Base-by-base conservation (phyloP, 2,329 filamentous ascomycete genomes). In the Cladorrhinum sp. region DNA sequence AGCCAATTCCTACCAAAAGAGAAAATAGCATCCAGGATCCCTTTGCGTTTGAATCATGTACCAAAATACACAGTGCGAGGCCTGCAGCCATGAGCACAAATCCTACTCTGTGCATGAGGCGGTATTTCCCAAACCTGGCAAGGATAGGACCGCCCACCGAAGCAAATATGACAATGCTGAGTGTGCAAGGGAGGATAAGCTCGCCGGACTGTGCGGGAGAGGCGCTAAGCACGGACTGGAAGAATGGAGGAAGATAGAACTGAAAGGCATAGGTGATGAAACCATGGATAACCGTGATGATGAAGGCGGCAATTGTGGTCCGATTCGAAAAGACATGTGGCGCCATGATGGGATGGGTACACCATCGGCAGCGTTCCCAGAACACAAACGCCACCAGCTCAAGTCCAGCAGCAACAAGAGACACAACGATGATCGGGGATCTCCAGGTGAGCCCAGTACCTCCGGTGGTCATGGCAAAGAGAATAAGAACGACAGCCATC, bases 161-260 rank as follows among this genome's bases (percentile, higher is more conserved):
- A 8, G 65, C 58, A 42, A 70, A 21, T 2, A 68, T 62, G 20
- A 73, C 70, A 4, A 66, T 68, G 3, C 66, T 66, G 49, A 69
- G 57, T 10, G 65, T 67, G 60, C 66, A 70, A 65, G 66, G 60
- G 62, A 75, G 68, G 39, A 73, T 66, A 16, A 68, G 59, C 10
- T 74, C 65, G 9, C 71, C 74, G 0, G 73, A 70, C 9, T 70
- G 62, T 0, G 68, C 66, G 0, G 78, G 71, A 1, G 71, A 68
- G 4, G 71, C 66, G 1, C 62, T 62, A 1, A 73, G 68, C 0
- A 80, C 73, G 5, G 71, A 73, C 59, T 80, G 77, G 67, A 81
- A 81, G 67, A 79, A 81, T 14, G 80, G 67, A 0, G 79, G 77
- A 1, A 80, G 65, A 63, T 79, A 79, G 67, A 74, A 76, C 58